Evolutionary conservation across 345 rosid genomes (phyloP).

Genomic region (Euphorbia tirucalli): DNA sequence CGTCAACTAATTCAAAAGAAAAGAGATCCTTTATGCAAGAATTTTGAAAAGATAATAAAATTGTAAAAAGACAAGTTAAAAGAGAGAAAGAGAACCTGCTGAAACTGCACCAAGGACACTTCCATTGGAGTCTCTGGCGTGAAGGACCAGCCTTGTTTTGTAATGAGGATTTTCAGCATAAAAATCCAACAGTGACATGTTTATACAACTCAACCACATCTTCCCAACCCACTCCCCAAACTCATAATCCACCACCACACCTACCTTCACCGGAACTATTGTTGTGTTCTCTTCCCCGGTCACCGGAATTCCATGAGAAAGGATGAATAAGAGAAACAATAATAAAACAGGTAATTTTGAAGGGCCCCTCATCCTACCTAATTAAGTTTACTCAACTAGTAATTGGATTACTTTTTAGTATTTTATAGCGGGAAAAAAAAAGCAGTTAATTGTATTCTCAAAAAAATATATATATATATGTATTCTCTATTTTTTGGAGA

Average conservation of each 20-base stretch:
- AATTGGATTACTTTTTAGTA: too few species aligned
- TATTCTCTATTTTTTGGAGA: too few species aligned
- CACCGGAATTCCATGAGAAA: background rate
- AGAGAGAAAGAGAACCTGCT: constrained; percentile 40
- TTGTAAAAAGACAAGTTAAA: background rate
- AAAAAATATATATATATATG: too few species aligned
- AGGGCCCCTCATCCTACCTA: background rate
- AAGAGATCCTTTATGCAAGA: too few species aligned
- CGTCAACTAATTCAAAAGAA: too few species aligned
- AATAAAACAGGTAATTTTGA: background rate
- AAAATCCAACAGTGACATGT: constrained; percentile 54
- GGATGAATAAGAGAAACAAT: background rate
- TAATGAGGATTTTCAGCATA: constrained; percentile 33
- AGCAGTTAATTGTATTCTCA: too few species aligned
- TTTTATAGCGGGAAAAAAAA: too few species aligned
- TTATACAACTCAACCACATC: constrained; percentile 41
- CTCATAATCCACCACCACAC: constrained; percentile 35
- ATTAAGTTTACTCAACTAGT: background rate
- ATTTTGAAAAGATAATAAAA: too few species aligned
- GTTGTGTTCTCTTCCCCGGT: constrained; percentile 10
- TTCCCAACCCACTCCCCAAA: too few species aligned
- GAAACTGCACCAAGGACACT: constrained; percentile 52
- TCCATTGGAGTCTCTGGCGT: constrained; percentile 35
- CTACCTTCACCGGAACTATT: constrained; percentile 38
- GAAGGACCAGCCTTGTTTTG: constrained; percentile 48